Base-by-base conservation (phyloP, 345 rosid species). In the Citrus sp. region DNA sequence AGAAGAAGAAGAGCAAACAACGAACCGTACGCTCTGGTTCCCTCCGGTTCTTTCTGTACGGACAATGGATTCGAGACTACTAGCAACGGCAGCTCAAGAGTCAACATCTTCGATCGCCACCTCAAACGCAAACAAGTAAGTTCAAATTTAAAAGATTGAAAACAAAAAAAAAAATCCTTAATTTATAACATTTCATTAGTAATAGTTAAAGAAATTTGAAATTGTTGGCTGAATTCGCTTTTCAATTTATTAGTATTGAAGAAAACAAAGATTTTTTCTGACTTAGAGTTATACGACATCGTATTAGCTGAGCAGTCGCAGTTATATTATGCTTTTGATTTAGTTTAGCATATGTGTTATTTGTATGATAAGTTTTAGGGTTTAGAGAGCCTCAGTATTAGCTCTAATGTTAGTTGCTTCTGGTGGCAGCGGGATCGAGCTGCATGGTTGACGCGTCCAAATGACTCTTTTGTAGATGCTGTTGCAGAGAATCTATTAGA, bases 401-500 rank as follows among this genome's bases (percentile, higher is more conserved):
- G 54, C 64, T 67, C 34, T 76, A 32, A 60, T 27, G 12, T n/a
- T 67, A 37, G n/a, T 81, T 68, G 60, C n/a, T 73, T 54, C 38
- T 77, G 80, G 73, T 68, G 82, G 86, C 87, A 94, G 99, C 98
- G 99, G 66, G 99, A 94, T 70, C 89, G 99, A 84, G 95, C 99
- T 51, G 97, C 99, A 13, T 96, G 99, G 99, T 83, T 91, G 77
- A 87, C 81, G 90, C 84, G 87, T 38, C 82, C 90, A 27, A 80
- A 85, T 54, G 95, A 96, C 81, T 79, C 89, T 21, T 90, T 94
- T 77, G 81, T 90, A n/a, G 90, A 94, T 66, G 91, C 97, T 67
- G 99, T 94, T 79, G 98, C 99, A 4, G 97, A 94, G 77, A 94
- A 94, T 85, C 80, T 96, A 0, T 75, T 92, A 79, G 99, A 96